Evolutionary conservation across 2,329 filamentous ascomycete species (phyloP).

Genomic region (Tolypocladium capitatum): DNA sequence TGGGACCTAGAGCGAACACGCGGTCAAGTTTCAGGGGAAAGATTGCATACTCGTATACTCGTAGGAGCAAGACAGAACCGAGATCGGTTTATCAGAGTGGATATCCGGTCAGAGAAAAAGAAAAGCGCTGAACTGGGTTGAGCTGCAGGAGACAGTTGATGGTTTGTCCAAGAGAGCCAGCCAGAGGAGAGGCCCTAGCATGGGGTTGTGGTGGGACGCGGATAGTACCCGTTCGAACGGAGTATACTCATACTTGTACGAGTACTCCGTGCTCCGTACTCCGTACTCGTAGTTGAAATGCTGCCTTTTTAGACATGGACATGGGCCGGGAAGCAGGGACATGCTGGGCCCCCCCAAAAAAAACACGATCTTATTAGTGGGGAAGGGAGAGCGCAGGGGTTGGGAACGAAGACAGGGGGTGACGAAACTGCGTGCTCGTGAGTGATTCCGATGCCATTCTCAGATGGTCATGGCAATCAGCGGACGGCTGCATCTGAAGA

Average conservation of each 20-base stretch:
- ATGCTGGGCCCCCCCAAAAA: not conserved
- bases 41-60: not conserved
- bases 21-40: not conserved
- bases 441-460: not conserved
- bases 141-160: not conserved
- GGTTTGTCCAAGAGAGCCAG: not conserved
- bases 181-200: not conserved
- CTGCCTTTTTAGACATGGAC: not conserved
- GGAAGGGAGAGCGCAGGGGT: not conserved
- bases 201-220: not conserved
- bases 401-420: not conserved
- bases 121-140: not conserved
- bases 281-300: not conserved
- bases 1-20: not conserved
- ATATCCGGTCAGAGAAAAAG: constrained; percentile 2
- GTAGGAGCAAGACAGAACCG: not conserved
- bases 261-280: no score
- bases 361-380: not conserved
- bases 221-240: not conserved
- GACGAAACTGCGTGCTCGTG: not conserved
- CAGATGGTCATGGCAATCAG: not conserved
- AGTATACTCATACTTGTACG: no score
- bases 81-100: not conserved
- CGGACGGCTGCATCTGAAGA: not conserved
- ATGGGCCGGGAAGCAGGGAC: not conserved